phyloP scores from a whole-genome alignment of 2,329 filamentous ascomycete species.

The Coniochaeta sp. region DNA sequence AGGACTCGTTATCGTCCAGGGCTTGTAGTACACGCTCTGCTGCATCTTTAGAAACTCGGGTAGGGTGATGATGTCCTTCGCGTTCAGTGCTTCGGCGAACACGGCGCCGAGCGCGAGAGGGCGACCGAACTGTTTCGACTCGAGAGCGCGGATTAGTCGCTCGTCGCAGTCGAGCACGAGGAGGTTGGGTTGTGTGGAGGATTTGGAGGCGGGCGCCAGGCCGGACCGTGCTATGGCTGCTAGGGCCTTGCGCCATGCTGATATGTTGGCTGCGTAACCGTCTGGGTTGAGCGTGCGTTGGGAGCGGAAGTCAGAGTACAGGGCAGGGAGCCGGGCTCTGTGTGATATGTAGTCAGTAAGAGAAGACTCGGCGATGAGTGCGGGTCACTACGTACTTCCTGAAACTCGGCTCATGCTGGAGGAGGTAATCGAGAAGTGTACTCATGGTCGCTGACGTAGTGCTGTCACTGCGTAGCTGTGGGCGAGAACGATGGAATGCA shows the following conservation, averaged over 20 bases:
- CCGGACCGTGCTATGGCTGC: slow-evolving; percentile 22
- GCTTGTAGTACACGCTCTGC: slow-evolving; percentile 63
- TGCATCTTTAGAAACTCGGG: slow-evolving; percentile 58
- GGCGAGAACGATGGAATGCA: neutral
- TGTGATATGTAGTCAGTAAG: slow-evolving; percentile 4
- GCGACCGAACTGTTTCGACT: slow-evolving; percentile 70
- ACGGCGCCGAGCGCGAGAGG: slow-evolving; percentile 77
- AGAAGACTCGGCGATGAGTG: neutral
- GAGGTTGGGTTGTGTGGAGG: slow-evolving; percentile 31
- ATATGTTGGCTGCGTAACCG: slow-evolving; percentile 24
- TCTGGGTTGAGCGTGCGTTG: slow-evolving; percentile 21
- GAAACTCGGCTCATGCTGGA: slow-evolving; percentile 21
- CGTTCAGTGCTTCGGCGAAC: slow-evolving; percentile 64
- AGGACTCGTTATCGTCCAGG: slow-evolving; percentile 60
- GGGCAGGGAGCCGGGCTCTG: slow-evolving; percentile 19
- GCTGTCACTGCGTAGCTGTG: neutral
- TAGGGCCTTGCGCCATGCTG: slow-evolving; percentile 26
- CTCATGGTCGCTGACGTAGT: slow-evolving; percentile 7
- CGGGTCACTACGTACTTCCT: slow-evolving; percentile 16
- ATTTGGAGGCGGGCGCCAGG: slow-evolving; percentile 18
- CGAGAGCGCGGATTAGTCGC: slow-evolving; percentile 61
- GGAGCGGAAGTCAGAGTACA: slow-evolving; percentile 22
- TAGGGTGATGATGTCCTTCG: slow-evolving; percentile 63
- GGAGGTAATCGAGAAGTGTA: slow-evolving; percentile 19
- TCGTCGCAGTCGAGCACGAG: slow-evolving; percentile 51